Evolutionary conservation across 2,329 filamentous ascomycete genomes (phyloP).

Genomic region (Fusarium xyrophilum): DNA sequence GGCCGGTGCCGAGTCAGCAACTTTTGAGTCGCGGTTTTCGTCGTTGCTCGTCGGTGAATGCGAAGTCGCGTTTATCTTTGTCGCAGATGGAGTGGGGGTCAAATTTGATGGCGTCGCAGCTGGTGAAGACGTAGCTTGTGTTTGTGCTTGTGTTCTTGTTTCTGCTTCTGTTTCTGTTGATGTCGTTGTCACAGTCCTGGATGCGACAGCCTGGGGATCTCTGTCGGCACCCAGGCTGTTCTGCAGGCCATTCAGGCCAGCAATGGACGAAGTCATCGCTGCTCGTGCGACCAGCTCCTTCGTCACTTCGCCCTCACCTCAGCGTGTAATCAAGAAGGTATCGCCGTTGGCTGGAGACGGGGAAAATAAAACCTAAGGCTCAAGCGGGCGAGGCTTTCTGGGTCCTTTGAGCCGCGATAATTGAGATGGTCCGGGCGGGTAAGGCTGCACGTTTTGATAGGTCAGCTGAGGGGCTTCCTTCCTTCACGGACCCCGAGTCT

Average conservation of each 20-base stretch:
- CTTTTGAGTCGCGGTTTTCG: slow-evolving; percentile 23
- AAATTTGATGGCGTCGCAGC: slow-evolving; percentile 16
- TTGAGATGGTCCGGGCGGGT: slow-evolving; percentile 37
- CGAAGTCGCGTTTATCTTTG: slow-evolving; percentile 17
- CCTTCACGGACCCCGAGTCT: slow-evolving; percentile 26
- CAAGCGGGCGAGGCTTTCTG: slow-evolving; percentile 41
- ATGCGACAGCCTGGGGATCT: slow-evolving; percentile 36
- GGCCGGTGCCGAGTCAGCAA: slow-evolving; percentile 11
- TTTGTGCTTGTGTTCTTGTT: slow-evolving; percentile 1
- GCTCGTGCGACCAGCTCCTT: slow-evolving; percentile 62
- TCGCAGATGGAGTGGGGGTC: slow-evolving; percentile 18
- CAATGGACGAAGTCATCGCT: slow-evolving; percentile 69
- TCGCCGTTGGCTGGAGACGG: slow-evolving; percentile 30
- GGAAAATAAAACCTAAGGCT: slow-evolving; percentile 40
- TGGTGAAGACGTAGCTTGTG: slow-evolving; percentile 6
- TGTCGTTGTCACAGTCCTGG: slow-evolving; percentile 17
- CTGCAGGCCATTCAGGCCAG: slow-evolving; percentile 47
- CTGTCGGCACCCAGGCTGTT: slow-evolving; percentile 32
- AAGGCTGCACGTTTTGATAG: slow-evolving; percentile 37
- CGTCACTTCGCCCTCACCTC: slow-evolving; percentile 50
- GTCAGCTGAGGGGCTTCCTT: slow-evolving; percentile 22
- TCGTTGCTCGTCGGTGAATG: slow-evolving; percentile 20
- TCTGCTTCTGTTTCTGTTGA: slow-evolving; percentile 5
- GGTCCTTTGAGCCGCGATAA: slow-evolving; percentile 42
- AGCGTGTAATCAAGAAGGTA: slow-evolving; percentile 21